Percentiles rank a stretch among this genome's conserved stretches.
Evolutionary conservation across 345 rosid genomes (phyloP).

Genomic region (Erucastrum elatum): DNA sequence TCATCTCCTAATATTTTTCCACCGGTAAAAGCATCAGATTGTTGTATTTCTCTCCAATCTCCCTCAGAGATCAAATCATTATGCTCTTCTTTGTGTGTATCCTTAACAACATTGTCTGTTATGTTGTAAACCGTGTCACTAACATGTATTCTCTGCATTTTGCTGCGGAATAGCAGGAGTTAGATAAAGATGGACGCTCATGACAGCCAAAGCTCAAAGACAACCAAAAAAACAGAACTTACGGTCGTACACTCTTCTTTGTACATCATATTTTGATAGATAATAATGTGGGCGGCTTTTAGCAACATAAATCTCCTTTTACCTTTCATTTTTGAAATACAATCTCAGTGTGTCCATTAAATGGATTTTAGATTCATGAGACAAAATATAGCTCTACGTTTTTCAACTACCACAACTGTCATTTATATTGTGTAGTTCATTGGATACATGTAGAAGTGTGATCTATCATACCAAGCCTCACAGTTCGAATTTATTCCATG

Average conservation of each 20-base stretch:
- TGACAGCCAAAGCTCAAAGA: conserved; percentile 19
- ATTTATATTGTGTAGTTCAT: neutral
- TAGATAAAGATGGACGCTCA: conserved; percentile 8
- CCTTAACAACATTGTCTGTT: neutral
- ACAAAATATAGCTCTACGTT: neutral
- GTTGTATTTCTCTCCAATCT: conserved; percentile 4
- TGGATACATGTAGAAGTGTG: conserved; percentile 4
- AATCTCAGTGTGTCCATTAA: conserved; percentile 23
- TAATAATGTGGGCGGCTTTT: conserved; percentile 27
- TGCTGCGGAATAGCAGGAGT: conserved; percentile 25
- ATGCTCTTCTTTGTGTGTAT: conserved; percentile 13
- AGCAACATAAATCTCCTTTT: conserved; percentile 13
- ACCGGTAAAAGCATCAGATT: conserved; percentile 8
- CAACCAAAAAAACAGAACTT: conserved; percentile 5
- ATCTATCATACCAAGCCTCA: conserved; percentile 12
- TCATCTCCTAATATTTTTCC: neutral
- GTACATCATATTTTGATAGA: conserved; percentile 37
- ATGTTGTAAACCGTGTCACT: neutral
- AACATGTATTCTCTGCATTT: conserved; percentile 5
- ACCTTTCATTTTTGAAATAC: conserved; percentile 1
- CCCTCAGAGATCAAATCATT: neutral
- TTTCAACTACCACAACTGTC: neutral
- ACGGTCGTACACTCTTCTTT: conserved; percentile 27
- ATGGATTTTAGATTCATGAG: conserved; percentile 22
- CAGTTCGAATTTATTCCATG: conserved; percentile 34